Percentiles rank a stretch among this genome's conserved stretches.
phyloP scores from a whole-genome alignment of 345 rosid species.

The Clarkia xantiana region DNA sequence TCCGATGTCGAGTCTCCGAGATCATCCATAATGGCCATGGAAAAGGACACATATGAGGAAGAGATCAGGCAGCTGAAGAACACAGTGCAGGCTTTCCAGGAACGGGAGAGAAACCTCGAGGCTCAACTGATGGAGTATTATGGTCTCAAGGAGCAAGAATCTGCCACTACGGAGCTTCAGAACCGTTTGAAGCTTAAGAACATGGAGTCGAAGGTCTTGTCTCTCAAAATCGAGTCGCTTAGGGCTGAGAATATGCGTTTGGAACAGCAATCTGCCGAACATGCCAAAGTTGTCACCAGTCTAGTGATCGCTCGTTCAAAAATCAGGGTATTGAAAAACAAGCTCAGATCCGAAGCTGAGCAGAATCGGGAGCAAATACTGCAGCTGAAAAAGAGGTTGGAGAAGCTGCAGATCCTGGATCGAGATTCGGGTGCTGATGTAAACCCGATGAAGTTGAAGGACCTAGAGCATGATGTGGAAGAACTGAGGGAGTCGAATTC shows the following conservation, averaged over 20 bases:
- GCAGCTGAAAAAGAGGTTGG: constrained; percentile 45
- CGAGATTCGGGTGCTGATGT: constrained; percentile 10
- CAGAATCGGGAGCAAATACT: constrained; percentile 56
- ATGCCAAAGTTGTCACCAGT: constrained; percentile 30
- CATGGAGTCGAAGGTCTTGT: constrained; percentile 58
- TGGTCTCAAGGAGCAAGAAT: constrained; percentile 74
- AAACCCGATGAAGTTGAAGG: constrained; percentile 38
- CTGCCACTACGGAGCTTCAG: constrained; percentile 56
- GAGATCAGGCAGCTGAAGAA: constrained; percentile 47
- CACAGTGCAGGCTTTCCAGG: constrained; percentile 43
- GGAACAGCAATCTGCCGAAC: constrained; percentile 42
- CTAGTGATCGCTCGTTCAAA: constrained; percentile 45
- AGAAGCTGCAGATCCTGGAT: constrained; percentile 51
- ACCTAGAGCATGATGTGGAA: constrained; percentile 48
- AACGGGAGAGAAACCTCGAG: constrained; percentile 68
- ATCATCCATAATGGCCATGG: constrained; percentile 23
- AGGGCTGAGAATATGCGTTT: constrained; percentile 52
- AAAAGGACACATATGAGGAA: constrained; percentile 35
- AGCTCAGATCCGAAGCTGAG: constrained; percentile 51
- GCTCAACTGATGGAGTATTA: constrained; percentile 63
- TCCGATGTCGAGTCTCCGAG: constrained; percentile 6
- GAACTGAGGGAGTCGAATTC: constrained; percentile 46
- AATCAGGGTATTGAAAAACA: constrained; percentile 50
- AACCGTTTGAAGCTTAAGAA: constrained; percentile 59
- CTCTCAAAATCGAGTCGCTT: constrained; percentile 58